These are phyloP conservation scores for Urtica urens DNA, from an alignment of 306 rosid genomes.

Conservation along the genomic window DNA sequence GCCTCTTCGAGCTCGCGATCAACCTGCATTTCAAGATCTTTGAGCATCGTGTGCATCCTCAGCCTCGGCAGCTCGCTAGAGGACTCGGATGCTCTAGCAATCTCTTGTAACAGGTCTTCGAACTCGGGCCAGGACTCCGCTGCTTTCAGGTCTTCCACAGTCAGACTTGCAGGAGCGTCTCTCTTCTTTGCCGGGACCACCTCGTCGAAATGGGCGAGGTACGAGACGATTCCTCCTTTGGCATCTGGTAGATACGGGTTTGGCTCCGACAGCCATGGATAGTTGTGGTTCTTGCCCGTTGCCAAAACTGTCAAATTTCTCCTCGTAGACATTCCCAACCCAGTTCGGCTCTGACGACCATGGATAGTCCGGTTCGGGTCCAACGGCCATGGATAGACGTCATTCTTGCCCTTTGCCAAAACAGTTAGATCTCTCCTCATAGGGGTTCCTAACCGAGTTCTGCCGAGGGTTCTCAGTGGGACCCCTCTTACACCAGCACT, in stretches of 20 bases:
- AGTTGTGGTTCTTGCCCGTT: no score
- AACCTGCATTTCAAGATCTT: conserved; percentile 48
- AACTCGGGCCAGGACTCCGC: no score
- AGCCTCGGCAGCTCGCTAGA: conserved; percentile 28
- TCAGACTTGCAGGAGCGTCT: conserved; percentile 33
- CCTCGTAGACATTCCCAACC: no score
- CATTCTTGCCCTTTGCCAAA: conserved; percentile 52
- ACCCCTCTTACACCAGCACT: conserved; percentile 50
- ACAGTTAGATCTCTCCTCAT: conserved; percentile 45
- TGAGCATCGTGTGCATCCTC: conserved; percentile 38
- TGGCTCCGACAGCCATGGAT: no score
- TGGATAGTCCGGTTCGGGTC: no score
- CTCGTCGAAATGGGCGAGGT: conserved; percentile 63
- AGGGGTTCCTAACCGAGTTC: conserved; percentile 24
- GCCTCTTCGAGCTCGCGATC: conserved; percentile 54
- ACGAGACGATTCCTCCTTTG: conserved; percentile 57
- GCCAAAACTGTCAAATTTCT: no score
- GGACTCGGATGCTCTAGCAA: conserved; percentile 34
- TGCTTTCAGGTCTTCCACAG: no score
- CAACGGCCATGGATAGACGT: conserved; percentile 78
- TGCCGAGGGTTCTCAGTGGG: conserved; percentile 59
- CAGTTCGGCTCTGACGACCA: no score
- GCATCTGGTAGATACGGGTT: no score
- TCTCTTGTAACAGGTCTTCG: conserved; percentile 43
- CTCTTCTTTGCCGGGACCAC: conserved; percentile 77